Conservation (phyloP, 257 asterid genomes). For the Solanum clarkiae region DNA sequence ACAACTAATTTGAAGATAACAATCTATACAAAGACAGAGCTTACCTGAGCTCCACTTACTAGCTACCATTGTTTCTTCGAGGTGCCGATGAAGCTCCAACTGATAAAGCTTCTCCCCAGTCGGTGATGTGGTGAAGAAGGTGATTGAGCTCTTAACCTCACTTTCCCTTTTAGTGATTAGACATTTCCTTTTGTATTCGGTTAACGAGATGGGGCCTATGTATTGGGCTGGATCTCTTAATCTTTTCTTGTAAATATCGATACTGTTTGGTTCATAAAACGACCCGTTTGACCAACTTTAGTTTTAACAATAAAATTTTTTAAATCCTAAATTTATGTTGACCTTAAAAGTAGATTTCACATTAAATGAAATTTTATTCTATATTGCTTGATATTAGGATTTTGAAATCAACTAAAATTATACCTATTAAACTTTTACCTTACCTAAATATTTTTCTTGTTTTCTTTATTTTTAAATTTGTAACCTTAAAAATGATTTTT, state of each 20-base stretch:
- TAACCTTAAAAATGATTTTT: no score
- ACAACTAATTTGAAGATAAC: not conserved
- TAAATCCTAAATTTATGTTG: not conserved
- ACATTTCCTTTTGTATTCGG: not conserved
- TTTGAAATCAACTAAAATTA: not conserved
- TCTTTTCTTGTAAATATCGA: not conserved
- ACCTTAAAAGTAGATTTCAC: not conserved
- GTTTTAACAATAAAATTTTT: not conserved
- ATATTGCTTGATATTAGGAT: not conserved
- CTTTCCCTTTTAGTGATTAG: not conserved
- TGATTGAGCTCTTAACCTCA: not conserved
- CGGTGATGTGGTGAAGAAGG: not conserved
- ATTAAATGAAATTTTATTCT: not conserved
- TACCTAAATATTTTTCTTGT: no score
- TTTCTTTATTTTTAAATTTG: no score
- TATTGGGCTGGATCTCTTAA: not conserved
- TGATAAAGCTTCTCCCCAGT: not conserved
- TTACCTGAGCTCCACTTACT: not conserved
- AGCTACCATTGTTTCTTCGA: not conserved
- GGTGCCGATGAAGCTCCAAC: not conserved
- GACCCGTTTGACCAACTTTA: not conserved
- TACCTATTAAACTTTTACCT: not conserved
- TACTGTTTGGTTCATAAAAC: not conserved
- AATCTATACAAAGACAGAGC: not conserved
- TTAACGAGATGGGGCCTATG: not conserved